phyloP scores from a whole-genome alignment of 129 eudicot species.

The Arctium minus region DNA sequence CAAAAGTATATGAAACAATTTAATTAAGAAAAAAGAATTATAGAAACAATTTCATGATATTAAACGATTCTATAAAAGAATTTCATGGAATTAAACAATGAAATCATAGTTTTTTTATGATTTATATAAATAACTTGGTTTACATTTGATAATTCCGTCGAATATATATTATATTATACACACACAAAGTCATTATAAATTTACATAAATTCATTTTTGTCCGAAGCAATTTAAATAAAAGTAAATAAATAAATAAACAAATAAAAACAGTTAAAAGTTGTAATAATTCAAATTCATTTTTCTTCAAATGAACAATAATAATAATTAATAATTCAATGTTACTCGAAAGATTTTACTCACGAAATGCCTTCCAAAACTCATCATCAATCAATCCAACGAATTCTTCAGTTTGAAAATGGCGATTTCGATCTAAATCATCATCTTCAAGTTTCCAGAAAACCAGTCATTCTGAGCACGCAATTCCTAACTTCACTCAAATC shows the following conservation, averaged over 20 bases:
- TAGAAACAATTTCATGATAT: too few species aligned
- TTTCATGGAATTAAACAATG: too few species aligned
- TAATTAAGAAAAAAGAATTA: too few species aligned
- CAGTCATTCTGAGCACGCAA: slow-evolving; percentile 76
- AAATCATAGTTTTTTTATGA: too few species aligned
- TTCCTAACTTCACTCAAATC: slow-evolving; percentile 74
- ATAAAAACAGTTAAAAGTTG: slow-evolving; percentile 1
- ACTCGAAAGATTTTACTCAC: not conserved
- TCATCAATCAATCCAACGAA: not conserved
- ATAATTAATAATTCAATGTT: not conserved
- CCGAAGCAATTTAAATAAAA: slow-evolving; percentile 2
- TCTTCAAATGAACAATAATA: slow-evolving; percentile 20
- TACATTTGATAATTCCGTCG: too few species aligned
- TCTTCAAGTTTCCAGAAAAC: slow-evolving; percentile 63
- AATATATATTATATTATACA: not conserved
- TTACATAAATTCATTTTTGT: not conserved
- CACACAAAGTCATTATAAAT: not conserved
- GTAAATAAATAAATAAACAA: not conserved
- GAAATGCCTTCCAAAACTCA: not conserved
- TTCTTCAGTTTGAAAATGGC: not conserved
- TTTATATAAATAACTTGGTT: too few species aligned
- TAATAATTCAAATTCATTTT: slow-evolving; percentile 11
- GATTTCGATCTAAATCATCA: not conserved
- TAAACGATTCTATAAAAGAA: too few species aligned
- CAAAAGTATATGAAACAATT: too few species aligned